Conservation (phyloP, 1,284 basidiomycete genomes). For the Puccinia horiana region DNA sequence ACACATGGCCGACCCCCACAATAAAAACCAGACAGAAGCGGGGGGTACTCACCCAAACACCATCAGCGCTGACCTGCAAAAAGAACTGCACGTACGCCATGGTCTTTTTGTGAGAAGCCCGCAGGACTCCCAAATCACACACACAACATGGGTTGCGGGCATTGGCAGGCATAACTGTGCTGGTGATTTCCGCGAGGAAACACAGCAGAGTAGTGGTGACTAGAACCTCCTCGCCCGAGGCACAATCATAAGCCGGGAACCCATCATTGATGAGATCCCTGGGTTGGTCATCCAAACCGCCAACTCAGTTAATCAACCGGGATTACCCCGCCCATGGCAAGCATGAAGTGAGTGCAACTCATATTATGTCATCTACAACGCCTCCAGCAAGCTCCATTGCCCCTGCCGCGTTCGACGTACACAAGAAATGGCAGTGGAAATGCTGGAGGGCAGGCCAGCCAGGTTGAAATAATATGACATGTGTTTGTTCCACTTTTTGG, state of each 20-base stretch:
- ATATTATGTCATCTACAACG: background rate
- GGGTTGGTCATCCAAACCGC: background rate
- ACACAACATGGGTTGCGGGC: background rate
- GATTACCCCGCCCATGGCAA: too few relatives aligned
- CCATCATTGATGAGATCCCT: background rate
- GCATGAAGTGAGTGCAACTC: too few relatives aligned
- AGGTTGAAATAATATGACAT: background rate
- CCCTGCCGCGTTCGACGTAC: background rate
- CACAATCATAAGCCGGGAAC: background rate
- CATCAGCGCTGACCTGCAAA: background rate
- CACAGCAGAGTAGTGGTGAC: background rate
- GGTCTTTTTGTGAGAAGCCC: background rate
- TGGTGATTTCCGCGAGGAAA: background rate
- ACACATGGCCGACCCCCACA: too few relatives aligned
- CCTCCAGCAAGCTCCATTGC: conserved; percentile 9
- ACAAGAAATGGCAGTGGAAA: background rate
- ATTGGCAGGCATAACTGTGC: background rate
- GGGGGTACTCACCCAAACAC: background rate
- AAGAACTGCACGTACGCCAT: background rate
- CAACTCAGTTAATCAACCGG: too few relatives aligned
- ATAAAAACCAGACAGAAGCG: too few relatives aligned
- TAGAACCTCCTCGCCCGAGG: background rate
- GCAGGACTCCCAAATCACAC: background rate
- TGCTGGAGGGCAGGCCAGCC: conserved; percentile 2
- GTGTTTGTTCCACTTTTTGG: conserved; percentile 33